These are phyloP conservation scores for Elymus sibiricus DNA, from an alignment of 176 grass and related monocot genomes.

Conservation along the genomic window DNA sequence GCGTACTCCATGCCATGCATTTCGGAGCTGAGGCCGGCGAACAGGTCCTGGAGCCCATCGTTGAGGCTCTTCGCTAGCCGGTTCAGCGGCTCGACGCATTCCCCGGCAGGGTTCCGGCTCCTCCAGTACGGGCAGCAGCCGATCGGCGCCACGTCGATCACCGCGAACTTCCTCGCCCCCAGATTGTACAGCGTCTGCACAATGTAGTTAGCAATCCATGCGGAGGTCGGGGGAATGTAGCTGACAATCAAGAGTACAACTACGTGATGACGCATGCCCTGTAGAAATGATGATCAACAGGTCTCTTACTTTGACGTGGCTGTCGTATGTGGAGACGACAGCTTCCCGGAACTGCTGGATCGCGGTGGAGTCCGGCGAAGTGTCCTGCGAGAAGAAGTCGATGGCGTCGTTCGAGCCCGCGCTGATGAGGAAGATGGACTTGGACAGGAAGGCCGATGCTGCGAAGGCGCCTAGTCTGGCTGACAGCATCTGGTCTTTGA, in stretches of 20 bases:
- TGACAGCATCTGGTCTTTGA: conserved; percentile 42
- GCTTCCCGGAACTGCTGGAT: conserved; percentile 47
- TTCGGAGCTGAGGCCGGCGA: conserved; percentile 35
- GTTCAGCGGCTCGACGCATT: conserved; percentile 24
- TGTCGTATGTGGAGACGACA: too few species aligned
- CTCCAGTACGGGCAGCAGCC: conserved; percentile 52
- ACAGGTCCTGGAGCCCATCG: conserved; percentile 34
- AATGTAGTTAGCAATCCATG: too few species aligned
- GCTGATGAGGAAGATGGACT: conserved; percentile 73
- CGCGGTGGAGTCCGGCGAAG: conserved; percentile 23
- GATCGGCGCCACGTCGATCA: conserved; percentile 47
- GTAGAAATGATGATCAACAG: too few species aligned
- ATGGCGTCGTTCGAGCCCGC: conserved; percentile 54
- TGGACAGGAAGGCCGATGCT: conserved; percentile 20
- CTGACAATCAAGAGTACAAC: too few species aligned
- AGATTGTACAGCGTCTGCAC: conserved; percentile 52
- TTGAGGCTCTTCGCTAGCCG: conserved; percentile 42
- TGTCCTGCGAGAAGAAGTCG: conserved; percentile 45
- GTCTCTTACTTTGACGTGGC: too few species aligned
- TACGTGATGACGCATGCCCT: too few species aligned
- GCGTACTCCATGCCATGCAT: conserved; percentile 64
- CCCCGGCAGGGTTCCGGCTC: conserved; percentile 28
- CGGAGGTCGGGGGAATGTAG: too few species aligned
- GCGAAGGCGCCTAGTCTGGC: not conserved
- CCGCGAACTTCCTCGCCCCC: conserved; percentile 59